These are phyloP conservation scores for Pterula multifida DNA, from an alignment of 1,284 basidiomycete species.

Conservation along the genomic window DNA sequence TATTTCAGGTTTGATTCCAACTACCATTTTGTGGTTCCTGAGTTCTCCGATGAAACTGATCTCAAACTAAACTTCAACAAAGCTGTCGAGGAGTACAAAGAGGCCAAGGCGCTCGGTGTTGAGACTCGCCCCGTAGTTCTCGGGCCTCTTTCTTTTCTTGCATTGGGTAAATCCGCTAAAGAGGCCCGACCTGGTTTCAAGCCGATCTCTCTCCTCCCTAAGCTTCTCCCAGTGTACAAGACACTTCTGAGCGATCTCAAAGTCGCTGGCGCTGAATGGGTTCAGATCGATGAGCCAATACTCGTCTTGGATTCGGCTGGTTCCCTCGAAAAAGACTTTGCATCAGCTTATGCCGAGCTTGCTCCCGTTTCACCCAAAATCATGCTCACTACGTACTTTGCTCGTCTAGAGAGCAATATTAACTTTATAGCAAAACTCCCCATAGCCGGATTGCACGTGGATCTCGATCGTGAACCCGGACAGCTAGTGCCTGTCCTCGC, in stretches of 20 bases:
- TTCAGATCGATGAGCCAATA: slow-evolving; percentile 96
- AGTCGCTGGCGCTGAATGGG: slow-evolving; percentile 84
- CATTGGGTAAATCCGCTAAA: slow-evolving; percentile 86
- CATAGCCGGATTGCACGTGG: slow-evolving; percentile 90
- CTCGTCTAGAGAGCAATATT: slow-evolving; percentile 90
- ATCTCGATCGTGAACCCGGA: slow-evolving; percentile 86
- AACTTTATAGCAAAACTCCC: slow-evolving; percentile 89
- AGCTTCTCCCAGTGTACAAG: slow-evolving; percentile 88
- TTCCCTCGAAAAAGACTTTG: slow-evolving; percentile 73
- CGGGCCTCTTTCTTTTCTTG: slow-evolving; percentile 93
- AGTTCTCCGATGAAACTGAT: slow-evolving; percentile 84
- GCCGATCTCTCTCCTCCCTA: slow-evolving; percentile 82
- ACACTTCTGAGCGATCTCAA: slow-evolving; percentile 88
- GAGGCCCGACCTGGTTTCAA: slow-evolving; percentile 82
- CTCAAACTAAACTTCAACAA: slow-evolving; percentile 98
- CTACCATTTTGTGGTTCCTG: slow-evolving; percentile 99
- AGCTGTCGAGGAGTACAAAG: slow-evolving; percentile 88
- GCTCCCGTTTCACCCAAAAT: slow-evolving; percentile 82
- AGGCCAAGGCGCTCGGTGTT: slow-evolving; percentile 88
- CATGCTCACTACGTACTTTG: slow-evolving; percentile 91
- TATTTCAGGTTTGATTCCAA: slow-evolving; percentile 91
- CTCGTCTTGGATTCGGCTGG: slow-evolving; percentile 88
- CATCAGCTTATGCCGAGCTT: slow-evolving; percentile 75
- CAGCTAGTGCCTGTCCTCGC: slow-evolving; percentile 82
- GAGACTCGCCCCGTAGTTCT: slow-evolving; percentile 92